Evolutionary conservation across 2,329 filamentous ascomycete species (phyloP), one percentile per base, ranked within the genome.

Genomic region (Pyrenochaeta sp.): DNA sequence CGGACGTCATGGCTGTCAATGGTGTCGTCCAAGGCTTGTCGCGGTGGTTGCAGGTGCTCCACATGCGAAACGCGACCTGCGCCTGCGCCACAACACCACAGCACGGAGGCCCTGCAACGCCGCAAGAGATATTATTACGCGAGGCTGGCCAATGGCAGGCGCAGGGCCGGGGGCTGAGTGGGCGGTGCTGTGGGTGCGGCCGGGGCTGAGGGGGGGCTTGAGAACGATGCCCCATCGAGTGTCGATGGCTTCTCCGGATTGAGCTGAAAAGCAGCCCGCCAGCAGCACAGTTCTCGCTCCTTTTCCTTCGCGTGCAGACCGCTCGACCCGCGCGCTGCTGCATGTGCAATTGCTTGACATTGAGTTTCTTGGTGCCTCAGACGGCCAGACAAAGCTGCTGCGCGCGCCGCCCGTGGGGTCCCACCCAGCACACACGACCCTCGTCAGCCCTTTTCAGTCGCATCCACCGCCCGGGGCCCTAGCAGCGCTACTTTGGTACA

Each of bases 1-100:
- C 57, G 47, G 61, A 61, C 56, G 61, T 52, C 64, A 67, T 67
- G 56, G 32, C 56, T 60, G 51, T 18, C 10, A 47, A 49, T 49
- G 46, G 36, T 44, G 47, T 49, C 48, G 35, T 21, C 17, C 36
- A 31, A 33, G 20, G 49, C 32, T 31, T 15, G 44, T 32, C 31
- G 17, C 29, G 9, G 7, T 20, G 36, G 14, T 23, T 47, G 47
- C 35, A 44, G 27, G 36, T 18, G 48, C 36, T 43, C 18, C n/a
- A 31, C 44, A 29, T 32, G 31, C 29, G 42, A 36, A 14, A 15
- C 18, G 37, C 45, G 15, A 36, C 36, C 17, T 33, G 30, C 17
- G 39, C 39, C 52, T 56, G 52, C 55, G 58, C 55, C 60, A 57
- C 45, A 27, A 10, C 36, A 18, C 15, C n/a, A 23, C 10, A 18